These are phyloP conservation scores for Xylaria sp. DNA, from an alignment of 2,329 filamentous ascomycete species.

Conservation along the genomic window DNA sequence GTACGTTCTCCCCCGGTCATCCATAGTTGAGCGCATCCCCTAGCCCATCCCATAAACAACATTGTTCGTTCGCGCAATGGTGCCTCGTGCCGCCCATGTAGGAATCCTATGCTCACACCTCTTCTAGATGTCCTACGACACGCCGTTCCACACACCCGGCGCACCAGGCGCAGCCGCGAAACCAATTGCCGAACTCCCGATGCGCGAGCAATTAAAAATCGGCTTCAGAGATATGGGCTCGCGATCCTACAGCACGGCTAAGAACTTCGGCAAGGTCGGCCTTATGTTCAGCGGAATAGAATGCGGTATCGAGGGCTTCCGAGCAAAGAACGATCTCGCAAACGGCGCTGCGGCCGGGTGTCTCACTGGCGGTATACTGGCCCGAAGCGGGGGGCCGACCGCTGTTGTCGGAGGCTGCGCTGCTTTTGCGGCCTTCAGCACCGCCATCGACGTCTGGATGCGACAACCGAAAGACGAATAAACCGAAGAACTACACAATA, in stretches of 20 bases:
- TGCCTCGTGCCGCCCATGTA: background rate
- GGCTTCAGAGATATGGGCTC: slow-evolving; percentile 96
- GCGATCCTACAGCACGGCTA: slow-evolving; percentile 80
- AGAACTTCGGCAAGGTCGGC: slow-evolving; percentile 94
- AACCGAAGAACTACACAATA: background rate
- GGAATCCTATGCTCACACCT: background rate
- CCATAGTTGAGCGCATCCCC: background rate
- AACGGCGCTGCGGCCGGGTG: slow-evolving; percentile 91
- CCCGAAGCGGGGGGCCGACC: slow-evolving; percentile 85
- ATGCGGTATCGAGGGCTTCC: slow-evolving; percentile 90
- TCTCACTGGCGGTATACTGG: slow-evolving; percentile 86
- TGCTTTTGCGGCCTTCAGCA: slow-evolving; percentile 91
- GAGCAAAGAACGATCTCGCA: slow-evolving; percentile 90
- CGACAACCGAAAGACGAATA: slow-evolving; percentile 71
- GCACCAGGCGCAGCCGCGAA: slow-evolving; percentile 45
- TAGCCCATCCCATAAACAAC: background rate
- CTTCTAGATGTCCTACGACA: slow-evolving; percentile 94
- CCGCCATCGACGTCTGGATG: slow-evolving; percentile 93
- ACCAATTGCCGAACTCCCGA: slow-evolving; percentile 68
- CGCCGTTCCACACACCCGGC: slow-evolving; percentile 67
- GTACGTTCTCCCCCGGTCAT: slow-evolving; percentile 57
- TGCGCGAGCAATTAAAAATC: slow-evolving; percentile 79
- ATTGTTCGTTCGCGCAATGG: background rate
- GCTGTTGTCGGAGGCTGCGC: slow-evolving; percentile 86
- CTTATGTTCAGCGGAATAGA: slow-evolving; percentile 91